A percentile compares a stretch with the other conserved stretches of the same genome.
These are phyloP conservation scores for Setaria italica DNA, from an alignment of 202 grass and related monocot genomes.

Conservation along the genomic window DNA sequence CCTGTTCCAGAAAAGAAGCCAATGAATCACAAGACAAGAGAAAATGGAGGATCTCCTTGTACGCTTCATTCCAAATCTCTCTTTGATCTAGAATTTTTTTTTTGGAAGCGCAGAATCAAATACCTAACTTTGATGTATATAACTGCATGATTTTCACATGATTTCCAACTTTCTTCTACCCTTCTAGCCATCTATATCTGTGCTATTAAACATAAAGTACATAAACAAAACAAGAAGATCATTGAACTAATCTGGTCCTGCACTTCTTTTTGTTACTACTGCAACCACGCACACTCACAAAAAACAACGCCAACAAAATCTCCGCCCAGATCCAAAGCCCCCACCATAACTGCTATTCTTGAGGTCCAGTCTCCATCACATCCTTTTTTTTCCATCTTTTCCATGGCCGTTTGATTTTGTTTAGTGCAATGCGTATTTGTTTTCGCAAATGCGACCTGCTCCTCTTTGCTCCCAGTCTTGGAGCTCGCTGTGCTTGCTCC, in stretches of 20 bases:
- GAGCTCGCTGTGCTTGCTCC: conserved; percentile 56
- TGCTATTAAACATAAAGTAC: neutral
- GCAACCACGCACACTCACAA: conserved; percentile 38
- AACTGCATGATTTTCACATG: neutral
- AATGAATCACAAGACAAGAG: conserved; percentile 8
- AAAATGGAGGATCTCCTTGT: conserved; percentile 16
- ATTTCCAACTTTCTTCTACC: neutral
- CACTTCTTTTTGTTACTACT: conserved; percentile 49
- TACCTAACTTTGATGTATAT: neutral
- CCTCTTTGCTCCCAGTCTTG: conserved; percentile 48
- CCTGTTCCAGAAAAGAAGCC: conserved; percentile 37
- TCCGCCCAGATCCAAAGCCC: conserved; percentile 33
- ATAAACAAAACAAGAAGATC: conserved; percentile 6
- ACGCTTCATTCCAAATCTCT: neutral
- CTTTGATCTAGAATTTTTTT: neutral
- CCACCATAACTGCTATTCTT: conserved; percentile 40
- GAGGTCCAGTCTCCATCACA: conserved; percentile 52
- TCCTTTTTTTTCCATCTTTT: conserved; percentile 16
- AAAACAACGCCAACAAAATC: conserved; percentile 59
- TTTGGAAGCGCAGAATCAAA: neutral
- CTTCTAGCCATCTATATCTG: neutral
- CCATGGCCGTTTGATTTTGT: conserved; percentile 14
- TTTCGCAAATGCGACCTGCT: conserved; percentile 42
- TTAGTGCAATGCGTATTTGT: neutral
- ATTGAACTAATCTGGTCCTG: conserved; percentile 16